Conservation (phyloP, 257 asterid species). For the Solanum dulcamara region DNA sequence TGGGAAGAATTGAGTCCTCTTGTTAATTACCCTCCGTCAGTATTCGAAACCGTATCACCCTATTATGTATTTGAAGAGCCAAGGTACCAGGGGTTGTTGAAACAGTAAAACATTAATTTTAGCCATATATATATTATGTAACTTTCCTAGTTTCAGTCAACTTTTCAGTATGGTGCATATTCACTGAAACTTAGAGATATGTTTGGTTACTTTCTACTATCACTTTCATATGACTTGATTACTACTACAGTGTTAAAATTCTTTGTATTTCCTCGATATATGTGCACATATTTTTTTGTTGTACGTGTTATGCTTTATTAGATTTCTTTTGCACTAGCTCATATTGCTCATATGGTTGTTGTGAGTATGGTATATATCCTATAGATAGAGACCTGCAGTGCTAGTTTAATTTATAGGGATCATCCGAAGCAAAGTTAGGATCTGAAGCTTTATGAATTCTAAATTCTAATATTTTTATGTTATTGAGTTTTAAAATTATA, state of each 20-base stretch:
- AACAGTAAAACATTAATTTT: neutral
- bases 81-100: constrained; percentile 4
- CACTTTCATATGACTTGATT: constrained; percentile 15
- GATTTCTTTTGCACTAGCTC: constrained; percentile 6
- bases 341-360: neutral
- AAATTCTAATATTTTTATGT: neutral
- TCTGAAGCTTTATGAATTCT: neutral
- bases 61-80: constrained; percentile 1
- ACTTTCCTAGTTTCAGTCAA: neutral
- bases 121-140: neutral
- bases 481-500: neutral
- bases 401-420: neutral
- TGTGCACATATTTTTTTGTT: neutral
- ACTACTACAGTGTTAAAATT: neutral
- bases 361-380: neutral
- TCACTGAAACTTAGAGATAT: constrained; percentile 1
- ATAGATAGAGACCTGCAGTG: neutral
- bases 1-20: constrained; percentile 21
- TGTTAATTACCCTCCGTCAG: constrained; percentile 2
- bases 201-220: neutral
- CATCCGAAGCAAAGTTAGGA: neutral
- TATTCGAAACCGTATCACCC: constrained; percentile 2
- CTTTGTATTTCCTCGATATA: neutral
- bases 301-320: neutral
- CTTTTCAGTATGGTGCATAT: neutral